Percentiles rank a stretch among this genome's conserved stretches.
These are phyloP conservation scores for Calonectria pseudoturangicola DNA, from an alignment of 2,329 filamentous ascomycete species.

Conservation along the genomic window DNA sequence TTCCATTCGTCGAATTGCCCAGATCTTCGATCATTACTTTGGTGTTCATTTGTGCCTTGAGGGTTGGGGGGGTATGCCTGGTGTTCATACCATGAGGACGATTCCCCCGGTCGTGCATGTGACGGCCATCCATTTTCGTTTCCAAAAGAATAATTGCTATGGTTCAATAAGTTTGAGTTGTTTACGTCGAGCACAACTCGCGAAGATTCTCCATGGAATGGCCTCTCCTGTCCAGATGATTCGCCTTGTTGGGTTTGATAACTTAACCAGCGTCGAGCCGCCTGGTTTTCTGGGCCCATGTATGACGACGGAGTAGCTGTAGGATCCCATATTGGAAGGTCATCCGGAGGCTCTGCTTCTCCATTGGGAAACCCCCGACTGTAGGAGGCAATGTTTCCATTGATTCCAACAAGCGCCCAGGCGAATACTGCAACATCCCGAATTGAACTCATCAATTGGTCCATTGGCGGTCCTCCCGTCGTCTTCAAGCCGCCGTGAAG, in stretches of 20 bases:
- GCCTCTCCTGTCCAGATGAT: constrained; percentile 23
- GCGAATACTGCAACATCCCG: constrained; percentile 92
- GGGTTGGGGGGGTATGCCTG: background rate
- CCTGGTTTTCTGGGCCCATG: constrained; percentile 53
- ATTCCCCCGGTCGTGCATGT: background rate
- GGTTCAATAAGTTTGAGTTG: background rate
- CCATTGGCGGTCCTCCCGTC: constrained; percentile 71
- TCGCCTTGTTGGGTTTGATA: constrained; percentile 35
- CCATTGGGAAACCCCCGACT: constrained; percentile 76
- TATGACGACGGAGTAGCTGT: constrained; percentile 42
- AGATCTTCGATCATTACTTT: background rate
- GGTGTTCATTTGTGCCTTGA: background rate
- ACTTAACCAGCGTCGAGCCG: constrained; percentile 48
- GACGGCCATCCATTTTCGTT: background rate
- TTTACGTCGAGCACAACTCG: background rate
- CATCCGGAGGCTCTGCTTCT: constrained; percentile 73
- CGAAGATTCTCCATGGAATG: background rate
- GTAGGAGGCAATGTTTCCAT: constrained; percentile 81
- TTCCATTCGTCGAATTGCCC: constrained; percentile 13
- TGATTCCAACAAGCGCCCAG: constrained; percentile 88
- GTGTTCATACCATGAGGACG: background rate
- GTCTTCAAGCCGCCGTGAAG: constrained; percentile 66
- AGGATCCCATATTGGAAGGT: constrained; percentile 55
- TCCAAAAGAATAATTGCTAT: constrained; percentile 24
- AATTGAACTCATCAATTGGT: constrained; percentile 86